Percentiles rank a stretch among this genome's conserved stretches.
Conservation (phyloP, 768 basidiomycete genomes). For the Suillus fuscotomentosus region DNA sequence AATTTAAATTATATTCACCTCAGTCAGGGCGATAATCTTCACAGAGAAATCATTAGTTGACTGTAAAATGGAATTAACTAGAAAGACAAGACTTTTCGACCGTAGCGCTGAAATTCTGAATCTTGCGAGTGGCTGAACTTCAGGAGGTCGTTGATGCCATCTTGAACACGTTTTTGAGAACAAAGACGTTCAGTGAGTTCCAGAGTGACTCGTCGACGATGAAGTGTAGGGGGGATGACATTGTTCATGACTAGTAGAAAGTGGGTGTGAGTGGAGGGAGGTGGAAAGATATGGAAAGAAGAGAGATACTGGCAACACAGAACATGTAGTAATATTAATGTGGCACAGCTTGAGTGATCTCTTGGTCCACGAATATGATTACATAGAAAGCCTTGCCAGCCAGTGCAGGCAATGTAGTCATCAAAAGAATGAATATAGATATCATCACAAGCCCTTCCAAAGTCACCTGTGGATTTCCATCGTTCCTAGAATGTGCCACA, state of each 20-base stretch:
- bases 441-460: slow-evolving; percentile 14
- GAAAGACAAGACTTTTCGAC: slow-evolving; percentile 24
- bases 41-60: background rate
- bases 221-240: slow-evolving; percentile 14
- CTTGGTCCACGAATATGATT: background rate
- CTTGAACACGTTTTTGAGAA: slow-evolving; percentile 28
- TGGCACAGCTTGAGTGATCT: slow-evolving; percentile 19
- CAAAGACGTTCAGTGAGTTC: slow-evolving; percentile 28
- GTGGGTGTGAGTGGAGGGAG: background rate
- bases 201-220: slow-evolving; percentile 26
- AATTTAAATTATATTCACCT: slow-evolving; percentile 39
- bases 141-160: slow-evolving; percentile 27
- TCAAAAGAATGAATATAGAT: background rate
- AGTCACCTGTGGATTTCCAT: background rate
- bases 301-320: slow-evolving; percentile 11
- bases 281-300: slow-evolving; percentile 10
- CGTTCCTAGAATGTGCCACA: background rate
- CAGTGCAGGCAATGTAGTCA: background rate
- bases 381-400: background rate
- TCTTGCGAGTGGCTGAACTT: slow-evolving; percentile 17
- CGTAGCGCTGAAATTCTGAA: slow-evolving; percentile 21
- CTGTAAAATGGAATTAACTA: slow-evolving; percentile 7
- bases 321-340: slow-evolving; percentile 21
- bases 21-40: slow-evolving; percentile 49
- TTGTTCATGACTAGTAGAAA: background rate